Percentiles rank a stretch among this genome's conserved stretches.
phyloP scores from a whole-genome alignment of 768 basidiomycete species.

The Amanita inopinata region DNA sequence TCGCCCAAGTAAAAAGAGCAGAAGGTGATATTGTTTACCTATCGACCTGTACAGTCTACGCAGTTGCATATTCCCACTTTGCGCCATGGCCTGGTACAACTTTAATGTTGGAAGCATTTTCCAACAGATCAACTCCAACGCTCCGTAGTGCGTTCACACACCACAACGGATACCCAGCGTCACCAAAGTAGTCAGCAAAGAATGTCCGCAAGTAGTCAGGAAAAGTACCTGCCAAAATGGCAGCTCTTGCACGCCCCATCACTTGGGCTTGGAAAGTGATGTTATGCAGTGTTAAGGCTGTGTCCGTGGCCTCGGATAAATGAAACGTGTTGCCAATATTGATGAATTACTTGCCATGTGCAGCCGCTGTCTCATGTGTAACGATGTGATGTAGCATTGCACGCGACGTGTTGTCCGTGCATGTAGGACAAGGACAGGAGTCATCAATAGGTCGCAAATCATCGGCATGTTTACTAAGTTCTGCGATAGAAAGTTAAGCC shows the following conservation, averaged over 20 bases:
- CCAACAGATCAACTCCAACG: conserved; percentile 77
- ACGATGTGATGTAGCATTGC: conserved; percentile 69
- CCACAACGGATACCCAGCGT: conserved; percentile 79
- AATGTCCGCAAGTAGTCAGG: conserved; percentile 70
- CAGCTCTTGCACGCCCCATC: conserved; percentile 78
- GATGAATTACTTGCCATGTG: conserved; percentile 50
- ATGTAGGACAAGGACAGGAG: conserved; percentile 82
- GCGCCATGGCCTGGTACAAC: conserved; percentile 53
- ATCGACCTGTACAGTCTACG: conserved; percentile 5
- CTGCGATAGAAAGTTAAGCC: conserved; percentile 22
- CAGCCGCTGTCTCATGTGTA: conserved; percentile 77
- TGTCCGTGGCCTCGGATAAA: conserved; percentile 9
- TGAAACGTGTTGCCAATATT: conserved; percentile 1
- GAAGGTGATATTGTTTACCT: conserved; percentile 22
- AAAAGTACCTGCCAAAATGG: conserved; percentile 70
- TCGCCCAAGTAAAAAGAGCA: conserved; percentile 46
- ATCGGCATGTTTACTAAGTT: conserved; percentile 57
- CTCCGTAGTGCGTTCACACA: conserved; percentile 75
- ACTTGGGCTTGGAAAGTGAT: conserved; percentile 79
- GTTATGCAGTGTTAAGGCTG: conserved; percentile 79
- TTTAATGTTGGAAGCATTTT: conserved; percentile 35
- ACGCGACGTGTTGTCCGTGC: conserved; percentile 52
- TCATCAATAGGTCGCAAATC: conserved; percentile 69
- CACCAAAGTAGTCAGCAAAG: conserved; percentile 70
- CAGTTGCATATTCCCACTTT: conserved; percentile 74